These are phyloP conservation scores for Trametes polyzona DNA, from an alignment of 1,284 basidiomycete species.

Conservation along the genomic window DNA sequence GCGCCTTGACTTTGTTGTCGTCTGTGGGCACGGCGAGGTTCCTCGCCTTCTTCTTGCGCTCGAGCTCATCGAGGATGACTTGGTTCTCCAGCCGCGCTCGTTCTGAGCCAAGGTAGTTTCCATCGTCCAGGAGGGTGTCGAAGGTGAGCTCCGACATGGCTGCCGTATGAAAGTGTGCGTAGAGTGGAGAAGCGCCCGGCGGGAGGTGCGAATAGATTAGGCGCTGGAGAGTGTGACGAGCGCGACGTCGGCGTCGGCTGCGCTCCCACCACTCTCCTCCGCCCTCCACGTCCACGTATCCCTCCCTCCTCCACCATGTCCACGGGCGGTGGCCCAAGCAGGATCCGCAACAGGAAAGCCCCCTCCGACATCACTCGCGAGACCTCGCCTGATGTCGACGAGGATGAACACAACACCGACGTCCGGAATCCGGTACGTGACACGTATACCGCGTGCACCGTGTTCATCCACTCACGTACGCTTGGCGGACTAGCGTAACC, in stretches of 20 bases:
- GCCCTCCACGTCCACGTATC: not conserved
- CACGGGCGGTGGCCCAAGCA: conserved; percentile 21
- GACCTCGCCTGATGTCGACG: conserved; percentile 22
- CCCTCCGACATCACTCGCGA: conserved; percentile 13
- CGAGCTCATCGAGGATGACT: conserved; percentile 88
- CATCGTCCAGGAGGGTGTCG: conserved; percentile 76
- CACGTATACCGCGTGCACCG: conserved; percentile 30
- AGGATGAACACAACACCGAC: conserved; percentile 31
- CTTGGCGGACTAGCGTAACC: conserved; percentile 32
- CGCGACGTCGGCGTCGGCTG: not conserved
- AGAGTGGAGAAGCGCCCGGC: not conserved
- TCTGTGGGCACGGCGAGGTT: conserved; percentile 96
- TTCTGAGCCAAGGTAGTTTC: conserved; percentile 71
- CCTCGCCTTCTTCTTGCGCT: conserved; percentile 93
- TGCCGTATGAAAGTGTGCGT: not conserved
- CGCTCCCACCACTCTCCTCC: conserved; percentile 12
- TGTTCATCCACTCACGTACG: conserved; percentile 1
- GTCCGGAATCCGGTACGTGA: conserved; percentile 35
- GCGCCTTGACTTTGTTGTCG: conserved; percentile 88
- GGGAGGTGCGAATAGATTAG: not conserved
- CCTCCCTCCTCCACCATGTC: conserved; percentile 18
- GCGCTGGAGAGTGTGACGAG: not conserved
- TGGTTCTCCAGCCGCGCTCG: conserved; percentile 78
- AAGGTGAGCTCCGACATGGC: conserved; percentile 73
- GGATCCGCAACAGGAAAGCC: conserved; percentile 18